Conservation (phyloP, 495 filamentous ascomycete species). For the Clohesyomyces aquaticus region DNA sequence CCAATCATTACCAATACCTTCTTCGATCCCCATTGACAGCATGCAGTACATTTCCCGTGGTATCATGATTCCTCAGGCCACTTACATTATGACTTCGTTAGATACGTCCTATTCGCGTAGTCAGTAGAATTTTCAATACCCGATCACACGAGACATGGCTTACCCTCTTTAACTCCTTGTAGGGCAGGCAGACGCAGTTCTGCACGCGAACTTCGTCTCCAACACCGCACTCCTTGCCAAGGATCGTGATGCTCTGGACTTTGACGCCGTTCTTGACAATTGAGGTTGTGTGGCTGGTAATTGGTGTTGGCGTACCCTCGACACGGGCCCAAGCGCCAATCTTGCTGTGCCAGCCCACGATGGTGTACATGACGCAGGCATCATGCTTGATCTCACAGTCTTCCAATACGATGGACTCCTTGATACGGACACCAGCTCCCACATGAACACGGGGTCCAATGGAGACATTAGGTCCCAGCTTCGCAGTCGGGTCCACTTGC, state of each 20-base stretch:
- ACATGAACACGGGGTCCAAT: constrained; percentile 85
- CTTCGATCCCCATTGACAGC: neutral
- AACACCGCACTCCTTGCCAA: constrained; percentile 95
- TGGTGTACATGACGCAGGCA: constrained; percentile 92
- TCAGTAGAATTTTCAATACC: constrained; percentile 72
- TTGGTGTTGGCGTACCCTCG: constrained; percentile 90
- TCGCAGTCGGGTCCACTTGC: constrained; percentile 88
- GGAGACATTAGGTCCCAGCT: constrained; percentile 95
- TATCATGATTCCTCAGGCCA: constrained; percentile 22
- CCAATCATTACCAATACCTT: neutral
- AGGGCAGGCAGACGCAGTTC: constrained; percentile 97
- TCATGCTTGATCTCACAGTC: constrained; percentile 97
- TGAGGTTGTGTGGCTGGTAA: constrained; percentile 87
- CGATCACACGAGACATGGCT: constrained; percentile 47
- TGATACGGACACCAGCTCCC: constrained; percentile 87
- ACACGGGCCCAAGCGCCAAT: constrained; percentile 98
- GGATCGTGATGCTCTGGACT: constrained; percentile 97
- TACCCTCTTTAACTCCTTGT: constrained; percentile 98
- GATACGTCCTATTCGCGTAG: constrained; percentile 51
- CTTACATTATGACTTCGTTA: constrained; percentile 97
- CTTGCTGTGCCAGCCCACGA: constrained; percentile 95
- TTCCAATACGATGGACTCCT: constrained; percentile 95
- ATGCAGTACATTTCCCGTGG: constrained; percentile 6
- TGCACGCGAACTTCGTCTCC: constrained; percentile 95
- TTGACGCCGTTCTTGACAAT: constrained; percentile 97